A percentile compares a stretch with the other conserved stretches of the same genome.
Conservation (phyloP, 2,329 filamentous ascomycete species). For the Microcyclospora pomicola region DNA sequence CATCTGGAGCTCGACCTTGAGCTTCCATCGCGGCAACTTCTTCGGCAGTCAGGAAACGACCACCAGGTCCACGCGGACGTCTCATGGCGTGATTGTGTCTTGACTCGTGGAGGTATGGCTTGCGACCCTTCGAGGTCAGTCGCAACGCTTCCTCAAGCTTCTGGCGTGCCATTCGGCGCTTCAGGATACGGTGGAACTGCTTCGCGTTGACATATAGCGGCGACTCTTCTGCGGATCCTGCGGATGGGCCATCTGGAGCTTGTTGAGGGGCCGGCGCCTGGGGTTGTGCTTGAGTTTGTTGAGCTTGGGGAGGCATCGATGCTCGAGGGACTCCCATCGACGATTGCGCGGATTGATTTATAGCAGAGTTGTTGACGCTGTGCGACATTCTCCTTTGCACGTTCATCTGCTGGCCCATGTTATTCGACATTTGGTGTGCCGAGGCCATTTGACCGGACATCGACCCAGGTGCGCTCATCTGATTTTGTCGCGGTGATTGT, state of each 20-base stretch:
- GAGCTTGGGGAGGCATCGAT: slow-evolving; percentile 52
- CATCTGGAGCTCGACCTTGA: slow-evolving; percentile 30
- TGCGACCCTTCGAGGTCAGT: slow-evolving; percentile 85
- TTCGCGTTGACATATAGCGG: slow-evolving; percentile 97
- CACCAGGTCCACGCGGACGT: slow-evolving; percentile 80
- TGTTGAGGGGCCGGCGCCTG: slow-evolving; percentile 40
- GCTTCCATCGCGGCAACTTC: slow-evolving; percentile 85
- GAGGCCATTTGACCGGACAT: slow-evolving; percentile 35
- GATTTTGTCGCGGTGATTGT: slow-evolving; percentile 57
- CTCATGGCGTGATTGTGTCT: slow-evolving; percentile 98
- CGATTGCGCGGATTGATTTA: slow-evolving; percentile 40
- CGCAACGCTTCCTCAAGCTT: slow-evolving; percentile 85
- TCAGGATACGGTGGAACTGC: slow-evolving; percentile 93
- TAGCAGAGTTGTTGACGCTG: slow-evolving; percentile 55
- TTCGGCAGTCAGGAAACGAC: slow-evolving; percentile 89
- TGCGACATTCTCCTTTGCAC: slow-evolving; percentile 53
- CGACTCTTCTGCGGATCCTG: slow-evolving; percentile 66
- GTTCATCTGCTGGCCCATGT: slow-evolving; percentile 35
- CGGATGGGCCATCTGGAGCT: slow-evolving; percentile 61
- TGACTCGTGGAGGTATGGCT: slow-evolving; percentile 94
- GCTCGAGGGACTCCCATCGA: slow-evolving; percentile 39
- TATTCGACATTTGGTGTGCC: slow-evolving; percentile 42
- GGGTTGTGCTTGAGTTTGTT: slow-evolving; percentile 39
- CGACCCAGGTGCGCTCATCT: slow-evolving; percentile 37
- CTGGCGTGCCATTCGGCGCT: slow-evolving; percentile 83